Percentiles rank a stretch among this genome's conserved stretches.
These are phyloP conservation scores for Porphyra umbilicalis DNA, from an alignment of 31 red algal species.

Conservation along the genomic window DNA sequence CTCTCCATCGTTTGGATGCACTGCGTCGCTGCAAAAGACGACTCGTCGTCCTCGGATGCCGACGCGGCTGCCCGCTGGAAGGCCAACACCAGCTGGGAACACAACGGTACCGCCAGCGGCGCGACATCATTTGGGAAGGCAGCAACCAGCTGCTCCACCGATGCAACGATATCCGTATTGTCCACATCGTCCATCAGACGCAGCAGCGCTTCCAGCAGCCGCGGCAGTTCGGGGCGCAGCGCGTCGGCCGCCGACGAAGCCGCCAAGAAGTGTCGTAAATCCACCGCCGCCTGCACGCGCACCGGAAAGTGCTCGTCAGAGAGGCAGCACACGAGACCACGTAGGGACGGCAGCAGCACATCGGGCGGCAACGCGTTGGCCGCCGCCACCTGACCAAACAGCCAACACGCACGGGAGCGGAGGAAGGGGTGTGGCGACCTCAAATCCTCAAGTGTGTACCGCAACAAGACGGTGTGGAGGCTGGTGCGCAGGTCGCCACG, in stretches of 20 bases:
- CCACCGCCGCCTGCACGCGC: constrained; percentile 50
- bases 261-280: constrained; percentile 45
- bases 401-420: constrained; percentile 6
- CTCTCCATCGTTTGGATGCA: constrained; percentile 42
- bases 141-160: constrained; percentile 38
- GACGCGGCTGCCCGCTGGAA: constrained; percentile 30
- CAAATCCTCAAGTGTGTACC: neutral
- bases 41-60: constrained; percentile 40
- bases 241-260: constrained; percentile 6
- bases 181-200: constrained; percentile 39
- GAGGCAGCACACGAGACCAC: constrained; percentile 20
- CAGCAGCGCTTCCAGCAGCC: constrained; percentile 16
- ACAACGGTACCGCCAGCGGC: constrained; percentile 23
- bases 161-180: constrained; percentile 53
- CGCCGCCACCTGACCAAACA: constrained; percentile 21
- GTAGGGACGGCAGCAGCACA: constrained; percentile 8
- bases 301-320: constrained; percentile 48
- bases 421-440: neutral
- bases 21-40: constrained; percentile 39
- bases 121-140: constrained; percentile 26
- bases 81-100: constrained; percentile 16
- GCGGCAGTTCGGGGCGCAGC: constrained; percentile 13
- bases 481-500: neutral
- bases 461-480: neutral
- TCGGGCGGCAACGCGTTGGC: constrained; percentile 4